These are phyloP conservation scores for Teratosphaeria destructans DNA, from an alignment of 2,329 filamentous ascomycete genomes.

Conservation along the genomic window DNA sequence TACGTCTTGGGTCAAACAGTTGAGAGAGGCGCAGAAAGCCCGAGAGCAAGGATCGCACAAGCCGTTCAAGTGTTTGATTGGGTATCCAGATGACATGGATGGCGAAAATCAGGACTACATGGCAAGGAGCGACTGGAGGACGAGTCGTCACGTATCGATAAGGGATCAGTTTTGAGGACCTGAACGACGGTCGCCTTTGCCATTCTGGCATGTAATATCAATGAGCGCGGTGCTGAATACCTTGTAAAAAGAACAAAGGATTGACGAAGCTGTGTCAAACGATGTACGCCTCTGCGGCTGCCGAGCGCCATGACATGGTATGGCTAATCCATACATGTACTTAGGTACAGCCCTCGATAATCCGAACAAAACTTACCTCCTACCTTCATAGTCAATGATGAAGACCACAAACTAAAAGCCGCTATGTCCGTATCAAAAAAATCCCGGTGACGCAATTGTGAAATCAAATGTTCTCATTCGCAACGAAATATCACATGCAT, in stretches of 20 bases:
- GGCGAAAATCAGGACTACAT: neutral
- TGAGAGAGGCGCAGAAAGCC: neutral
- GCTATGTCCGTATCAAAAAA: neutral
- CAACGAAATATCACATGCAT: neutral
- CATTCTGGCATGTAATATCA: too few relatives aligned
- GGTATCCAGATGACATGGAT: neutral
- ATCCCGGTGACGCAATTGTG: neutral
- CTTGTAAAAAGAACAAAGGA: too few relatives aligned
- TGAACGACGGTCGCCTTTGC: neutral
- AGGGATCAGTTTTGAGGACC: neutral
- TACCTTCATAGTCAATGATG: too few relatives aligned
- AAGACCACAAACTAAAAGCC: too few relatives aligned
- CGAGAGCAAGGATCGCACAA: neutral
- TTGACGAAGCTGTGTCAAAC: too few relatives aligned
- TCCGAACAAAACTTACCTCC: too few relatives aligned
- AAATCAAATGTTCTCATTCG: neutral
- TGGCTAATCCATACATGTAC: too few relatives aligned
- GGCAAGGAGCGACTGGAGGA: neutral
- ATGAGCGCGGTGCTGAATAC: neutral
- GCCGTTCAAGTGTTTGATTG: neutral
- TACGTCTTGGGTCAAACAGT: neutral
- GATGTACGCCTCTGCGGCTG: too few relatives aligned
- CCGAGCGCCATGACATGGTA: too few relatives aligned
- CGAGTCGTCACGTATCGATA: neutral
- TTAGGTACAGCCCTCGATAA: too few relatives aligned